Evolutionary conservation across 768 basidiomycete genomes (phyloP), one percentile per base, ranked within the genome.

Genomic region (Boletus rufocinnamomeus): DNA sequence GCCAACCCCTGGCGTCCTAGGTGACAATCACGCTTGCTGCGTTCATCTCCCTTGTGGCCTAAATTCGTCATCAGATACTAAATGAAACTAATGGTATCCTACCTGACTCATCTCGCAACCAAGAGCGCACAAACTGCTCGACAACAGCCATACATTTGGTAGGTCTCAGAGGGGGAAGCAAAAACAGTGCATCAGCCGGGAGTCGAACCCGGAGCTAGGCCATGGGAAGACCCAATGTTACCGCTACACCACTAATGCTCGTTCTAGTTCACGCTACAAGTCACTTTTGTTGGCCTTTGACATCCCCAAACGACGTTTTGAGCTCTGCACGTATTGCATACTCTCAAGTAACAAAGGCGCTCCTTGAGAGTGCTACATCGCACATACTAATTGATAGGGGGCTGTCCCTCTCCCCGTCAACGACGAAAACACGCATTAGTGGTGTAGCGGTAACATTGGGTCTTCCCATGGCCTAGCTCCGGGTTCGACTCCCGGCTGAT

Each of bases 191-290:
- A 74, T 76, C 74, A 70, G 72, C 81, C 79, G 80, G 80, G 81
- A 82, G 76, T 82, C 80, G 81, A 82, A 82, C 80, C 80, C 80
- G 79, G 80, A 70, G 81, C 80, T 80, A 79, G 80, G 79, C 79
- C 79, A 80, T 88, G 87, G 87, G 87, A 89, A 88, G 86, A 87
- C 85, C 84, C 85, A 86, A 89, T 88, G 87, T 88, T 88, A 88
- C 87, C 87, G 82, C 76, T 88, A 88, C 86, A 87, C 86, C 84
- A 88, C 71, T 72, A 63, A 74, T 71, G 72, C 72, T 44, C 14
- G 2, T 8, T 38, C 4, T 9, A 17, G 6, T 17, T 17, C 0
- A n/a, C 0, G 11, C 10, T 10, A 0, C 19, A 41, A 41, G 5
- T 41, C 11, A 40, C 3, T 7, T 0, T 34, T 32, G 1, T 0